These are phyloP conservation scores for Phytophthora agathidicida DNA, from an alignment of 352 stramenopile genomes.

Conservation along the genomic window DNA sequence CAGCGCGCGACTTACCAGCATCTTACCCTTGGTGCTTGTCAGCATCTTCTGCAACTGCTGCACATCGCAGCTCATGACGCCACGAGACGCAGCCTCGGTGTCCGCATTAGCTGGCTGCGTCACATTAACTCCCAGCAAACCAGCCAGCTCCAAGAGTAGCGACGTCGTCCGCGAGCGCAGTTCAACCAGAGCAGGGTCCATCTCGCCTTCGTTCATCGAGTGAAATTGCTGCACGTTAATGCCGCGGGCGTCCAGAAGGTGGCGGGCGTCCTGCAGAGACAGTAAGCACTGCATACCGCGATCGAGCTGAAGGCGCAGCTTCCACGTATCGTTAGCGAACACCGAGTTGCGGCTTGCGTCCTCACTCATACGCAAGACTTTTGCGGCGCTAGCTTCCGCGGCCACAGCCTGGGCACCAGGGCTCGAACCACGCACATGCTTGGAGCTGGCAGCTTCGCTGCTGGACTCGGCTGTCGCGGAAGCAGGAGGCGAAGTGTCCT, in stretches of 20 bases:
- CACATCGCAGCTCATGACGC: conserved; percentile 53
- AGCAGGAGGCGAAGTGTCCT: conserved; percentile 9
- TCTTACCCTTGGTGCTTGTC: conserved; percentile 69
- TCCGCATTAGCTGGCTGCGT: conserved; percentile 20
- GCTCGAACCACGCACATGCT: conserved; percentile 27
- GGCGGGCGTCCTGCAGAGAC: conserved; percentile 81
- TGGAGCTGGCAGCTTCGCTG: conserved; percentile 30
- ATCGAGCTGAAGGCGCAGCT: conserved; percentile 73
- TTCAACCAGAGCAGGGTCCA: conserved; percentile 74
- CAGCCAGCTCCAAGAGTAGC: conserved; percentile 72
- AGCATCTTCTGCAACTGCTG: conserved; percentile 66
- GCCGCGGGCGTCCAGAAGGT: conserved; percentile 79
- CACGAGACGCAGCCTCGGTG: conserved; percentile 13
- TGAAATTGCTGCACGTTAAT: conserved; percentile 90
- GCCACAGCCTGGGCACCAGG: conserved; percentile 30
- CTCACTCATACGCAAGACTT: conserved; percentile 65
- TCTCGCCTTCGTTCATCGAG: conserved; percentile 69
- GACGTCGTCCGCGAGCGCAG: conserved; percentile 71
- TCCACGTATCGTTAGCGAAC: conserved; percentile 80
- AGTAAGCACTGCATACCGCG: conserved; percentile 78
- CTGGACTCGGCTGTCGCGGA: conserved; percentile 30
- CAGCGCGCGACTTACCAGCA: conserved; percentile 76
- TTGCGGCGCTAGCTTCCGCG: conserved; percentile 35
- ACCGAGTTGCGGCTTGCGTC: conserved; percentile 56
- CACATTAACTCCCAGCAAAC: conserved; percentile 61